Evolutionary conservation across 1,139 yeast species (phyloP), one percentile per base, ranked within the genome.

Genomic region (Geotrichum citri-aurantii): DNA sequence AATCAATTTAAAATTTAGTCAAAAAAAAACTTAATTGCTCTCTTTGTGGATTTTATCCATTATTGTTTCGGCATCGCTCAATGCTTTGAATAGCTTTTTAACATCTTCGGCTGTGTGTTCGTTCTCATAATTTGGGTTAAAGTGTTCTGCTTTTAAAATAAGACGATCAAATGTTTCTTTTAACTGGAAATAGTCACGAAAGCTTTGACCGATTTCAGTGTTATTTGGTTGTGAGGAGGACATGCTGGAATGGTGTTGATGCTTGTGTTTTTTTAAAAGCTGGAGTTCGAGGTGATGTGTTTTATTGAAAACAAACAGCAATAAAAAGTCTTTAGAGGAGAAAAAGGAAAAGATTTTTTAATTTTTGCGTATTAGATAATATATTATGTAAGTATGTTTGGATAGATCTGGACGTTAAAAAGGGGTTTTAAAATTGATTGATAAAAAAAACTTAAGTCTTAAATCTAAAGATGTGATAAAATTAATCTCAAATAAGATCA

Each of bases 11-110:
- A n/a, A n/a, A n/a, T n/a, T n/a, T n/a, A n/a, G n/a, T n/a, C n/a
- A n/a, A n/a, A n/a, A n/a, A n/a, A n/a, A n/a, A n/a, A n/a, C n/a
- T 37, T 37, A 37, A 14, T 46, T 23, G 11, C 23, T n/a, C 7
- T 50, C 48, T 50, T 26, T 33, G 29, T 37, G 40, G 8, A 50
- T 2, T 50, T 50, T 50, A 24, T 50, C 54, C 19, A 50, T 50
- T 33, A 37, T 21, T 11, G 23, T 14, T 24, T 50, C 48, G 21
- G 19, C 54, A 2, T 50, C 42, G 12, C 19, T 23, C n/a, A 50
- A 46, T 12, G 14, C 14, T 14, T 23, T 19, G 5, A 37, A 23
- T 3, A 50, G 21, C 17, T 17, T 3, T 21, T 50, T 21, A 17
- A 50, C 54, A 8, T 50, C 29, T 8, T 31, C 21, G n/a, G 31